These are phyloP conservation scores for Ceratobasidium sp. DNA, from an alignment of 1,284 basidiomycete species.

Conservation along the genomic window DNA sequence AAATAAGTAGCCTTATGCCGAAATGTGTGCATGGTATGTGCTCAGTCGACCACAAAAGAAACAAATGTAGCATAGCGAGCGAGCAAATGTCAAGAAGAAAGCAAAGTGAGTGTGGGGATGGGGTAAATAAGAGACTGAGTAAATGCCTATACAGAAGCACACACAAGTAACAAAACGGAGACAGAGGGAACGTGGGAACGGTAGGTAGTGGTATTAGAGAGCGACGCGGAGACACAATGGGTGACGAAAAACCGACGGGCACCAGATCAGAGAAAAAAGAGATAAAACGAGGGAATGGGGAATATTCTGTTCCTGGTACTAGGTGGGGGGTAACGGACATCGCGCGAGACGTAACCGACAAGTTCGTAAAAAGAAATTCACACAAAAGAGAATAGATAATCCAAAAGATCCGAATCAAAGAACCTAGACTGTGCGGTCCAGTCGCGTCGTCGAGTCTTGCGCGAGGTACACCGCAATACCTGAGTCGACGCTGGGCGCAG, in stretches of 20 bases:
- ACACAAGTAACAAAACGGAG: not conserved
- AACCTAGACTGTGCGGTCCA: conserved; percentile 8
- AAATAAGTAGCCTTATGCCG: conserved; percentile 15
- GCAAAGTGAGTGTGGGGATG: conserved; percentile 24
- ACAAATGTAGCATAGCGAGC: conserved; percentile 22
- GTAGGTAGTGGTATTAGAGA: conserved; percentile 29
- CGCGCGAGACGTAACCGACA: not conserved
- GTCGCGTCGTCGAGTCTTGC: conserved; percentile 17
- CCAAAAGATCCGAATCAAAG: conserved; percentile 3
- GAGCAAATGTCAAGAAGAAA: conserved; percentile 7
- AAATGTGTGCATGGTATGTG: conserved; percentile 3
- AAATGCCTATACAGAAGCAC: conserved; percentile 9
- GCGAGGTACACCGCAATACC: conserved; percentile 35
- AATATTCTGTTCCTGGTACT: conserved; percentile 21
- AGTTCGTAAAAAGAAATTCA: conserved; percentile 1
- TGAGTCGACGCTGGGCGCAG: conserved; percentile 34
- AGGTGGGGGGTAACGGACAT: conserved; percentile 27
- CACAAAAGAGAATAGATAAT: conserved; percentile 6
- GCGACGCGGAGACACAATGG: conserved; percentile 10
- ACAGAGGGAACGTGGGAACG: not conserved
- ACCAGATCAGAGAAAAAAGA: conserved; percentile 5
- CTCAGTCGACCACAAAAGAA: not conserved
- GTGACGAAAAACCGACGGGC: conserved; percentile 4
- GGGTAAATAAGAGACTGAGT: conserved; percentile 5
- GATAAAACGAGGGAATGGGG: not conserved